These are phyloP conservation scores for Termitomyces sp. DNA, from an alignment of 768 basidiomycete species.

Conservation along the genomic window DNA sequence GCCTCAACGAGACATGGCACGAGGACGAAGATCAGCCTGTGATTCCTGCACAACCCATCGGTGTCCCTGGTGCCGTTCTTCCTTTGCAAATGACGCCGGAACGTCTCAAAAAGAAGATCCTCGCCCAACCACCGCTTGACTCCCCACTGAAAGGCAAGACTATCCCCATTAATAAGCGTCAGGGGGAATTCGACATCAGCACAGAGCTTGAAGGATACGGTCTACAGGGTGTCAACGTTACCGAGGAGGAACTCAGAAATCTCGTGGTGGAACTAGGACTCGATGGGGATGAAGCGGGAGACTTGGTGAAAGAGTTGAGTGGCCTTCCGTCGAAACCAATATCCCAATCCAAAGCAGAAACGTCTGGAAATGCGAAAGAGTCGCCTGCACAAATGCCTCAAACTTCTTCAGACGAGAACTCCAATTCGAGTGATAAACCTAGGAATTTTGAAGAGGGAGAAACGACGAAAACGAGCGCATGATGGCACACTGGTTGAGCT, in stretches of 20 bases:
- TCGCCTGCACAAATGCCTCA: background rate
- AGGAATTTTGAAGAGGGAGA: background rate
- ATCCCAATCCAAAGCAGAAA: background rate
- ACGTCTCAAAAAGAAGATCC: constrained; percentile 55
- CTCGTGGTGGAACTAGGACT: constrained; percentile 75
- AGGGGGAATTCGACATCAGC: constrained; percentile 59
- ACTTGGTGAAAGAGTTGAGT: constrained; percentile 64
- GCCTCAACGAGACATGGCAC: constrained; percentile 69
- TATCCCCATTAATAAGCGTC: constrained; percentile 52
- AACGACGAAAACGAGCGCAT: background rate
- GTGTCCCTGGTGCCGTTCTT: constrained; percentile 74
- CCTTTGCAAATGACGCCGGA: constrained; percentile 82
- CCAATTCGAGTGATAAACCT: background rate
- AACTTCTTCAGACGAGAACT: background rate
- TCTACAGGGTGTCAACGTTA: constrained; percentile 72
- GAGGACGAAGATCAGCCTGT: constrained; percentile 58
- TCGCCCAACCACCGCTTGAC: constrained; percentile 32
- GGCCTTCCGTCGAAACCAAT: constrained; percentile 13
- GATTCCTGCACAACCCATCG: constrained; percentile 58
- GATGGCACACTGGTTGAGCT: background rate
- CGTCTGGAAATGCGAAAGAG: background rate
- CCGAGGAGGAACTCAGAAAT: constrained; percentile 67
- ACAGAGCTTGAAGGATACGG: constrained; percentile 68
- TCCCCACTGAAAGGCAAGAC: constrained; percentile 42
- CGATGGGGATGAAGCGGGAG: constrained; percentile 71